A percentile compares a stretch with the other conserved stretches of the same genome.
Conservation (phyloP, 345 rosid genomes). For the Brassica rapa region DNA sequence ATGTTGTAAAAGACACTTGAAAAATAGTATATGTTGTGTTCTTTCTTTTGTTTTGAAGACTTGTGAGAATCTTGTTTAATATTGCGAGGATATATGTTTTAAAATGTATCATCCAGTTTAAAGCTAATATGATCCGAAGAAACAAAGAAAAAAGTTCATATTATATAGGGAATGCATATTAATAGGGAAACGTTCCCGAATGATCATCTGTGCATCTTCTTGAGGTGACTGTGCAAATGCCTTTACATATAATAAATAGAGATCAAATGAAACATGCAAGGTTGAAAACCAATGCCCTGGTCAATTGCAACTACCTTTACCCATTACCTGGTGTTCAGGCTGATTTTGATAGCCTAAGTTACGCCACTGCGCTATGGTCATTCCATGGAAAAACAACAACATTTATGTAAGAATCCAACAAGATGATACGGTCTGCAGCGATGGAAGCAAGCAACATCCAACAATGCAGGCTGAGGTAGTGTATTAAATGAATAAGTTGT, state of each 20-base stretch:
- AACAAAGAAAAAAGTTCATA: too few species aligned
- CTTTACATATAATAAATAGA: not conserved
- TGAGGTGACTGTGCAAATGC: constrained; percentile 78
- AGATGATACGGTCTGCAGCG: constrained; percentile 83
- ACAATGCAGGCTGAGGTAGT: constrained; percentile 26
- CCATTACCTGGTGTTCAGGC: constrained; percentile 79
- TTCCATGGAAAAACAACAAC: constrained; percentile 95
- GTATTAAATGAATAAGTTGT: too few species aligned
- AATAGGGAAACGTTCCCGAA: constrained; percentile 80
- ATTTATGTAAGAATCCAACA: constrained; percentile 92
- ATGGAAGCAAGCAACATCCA: constrained; percentile 99
- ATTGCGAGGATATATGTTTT: too few species aligned
- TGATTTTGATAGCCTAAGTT: constrained; percentile 93
- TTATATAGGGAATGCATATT: too few species aligned
- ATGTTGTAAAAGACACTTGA: constrained; percentile 18
- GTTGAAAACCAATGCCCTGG: not conserved
- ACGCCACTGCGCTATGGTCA: constrained; percentile 94
- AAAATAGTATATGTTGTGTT: not conserved
- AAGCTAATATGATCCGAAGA: not conserved
- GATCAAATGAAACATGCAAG: constrained; percentile 15
- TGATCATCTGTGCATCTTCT: constrained; percentile 45
- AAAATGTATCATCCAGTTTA: not conserved
- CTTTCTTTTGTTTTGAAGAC: not conserved
- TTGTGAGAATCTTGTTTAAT: not conserved
- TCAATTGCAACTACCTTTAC: not conserved